Percentiles rank a stretch among this genome's conserved stretches.
These are phyloP conservation scores for Gossypium thurberi DNA, from an alignment of 345 rosid genomes.

Conservation along the genomic window DNA sequence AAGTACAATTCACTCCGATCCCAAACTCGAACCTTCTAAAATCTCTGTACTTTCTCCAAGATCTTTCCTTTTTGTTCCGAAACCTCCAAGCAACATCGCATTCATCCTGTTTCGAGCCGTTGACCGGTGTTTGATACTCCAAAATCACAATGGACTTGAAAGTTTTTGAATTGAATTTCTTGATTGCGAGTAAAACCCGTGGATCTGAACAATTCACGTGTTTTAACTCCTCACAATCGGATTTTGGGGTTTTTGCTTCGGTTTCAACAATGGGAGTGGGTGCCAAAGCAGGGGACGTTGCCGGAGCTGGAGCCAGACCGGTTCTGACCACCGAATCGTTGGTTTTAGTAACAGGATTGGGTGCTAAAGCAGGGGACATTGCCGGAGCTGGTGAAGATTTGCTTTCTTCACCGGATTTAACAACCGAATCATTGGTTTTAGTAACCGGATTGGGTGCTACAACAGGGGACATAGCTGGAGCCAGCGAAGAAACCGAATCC, in stretches of 20 bases:
- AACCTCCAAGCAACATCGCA: slow-evolving; percentile 91
- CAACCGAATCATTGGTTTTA: slow-evolving; percentile 15
- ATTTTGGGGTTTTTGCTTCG: slow-evolving; percentile 30
- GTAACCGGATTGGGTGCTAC: slow-evolving; percentile 29
- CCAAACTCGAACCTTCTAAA: slow-evolving; percentile 77
- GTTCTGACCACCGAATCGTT: no score
- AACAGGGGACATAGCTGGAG: background rate
- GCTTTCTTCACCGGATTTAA: no score
- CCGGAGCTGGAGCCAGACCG: no score
- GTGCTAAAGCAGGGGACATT: background rate
- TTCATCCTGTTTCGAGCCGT: slow-evolving; percentile 38
- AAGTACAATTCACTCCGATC: slow-evolving; percentile 56
- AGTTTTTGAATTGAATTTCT: slow-evolving; percentile 66
- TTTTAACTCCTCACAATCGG: slow-evolving; percentile 40
- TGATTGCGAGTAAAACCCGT: slow-evolving; percentile 48
- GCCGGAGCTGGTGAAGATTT: background rate
- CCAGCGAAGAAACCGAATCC: background rate
- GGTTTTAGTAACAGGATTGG: no score
- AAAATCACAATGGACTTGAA: slow-evolving; percentile 48
- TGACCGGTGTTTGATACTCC: background rate
- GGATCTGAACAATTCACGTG: slow-evolving; percentile 85
- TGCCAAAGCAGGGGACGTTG: slow-evolving; percentile 20
- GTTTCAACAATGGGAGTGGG: slow-evolving; percentile 34
- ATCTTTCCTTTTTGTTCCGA: slow-evolving; percentile 86
- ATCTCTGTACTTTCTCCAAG: slow-evolving; percentile 92